Base-by-base conservation (phyloP, 208 protist species). In the Leishmania martiniquensis region DNA sequence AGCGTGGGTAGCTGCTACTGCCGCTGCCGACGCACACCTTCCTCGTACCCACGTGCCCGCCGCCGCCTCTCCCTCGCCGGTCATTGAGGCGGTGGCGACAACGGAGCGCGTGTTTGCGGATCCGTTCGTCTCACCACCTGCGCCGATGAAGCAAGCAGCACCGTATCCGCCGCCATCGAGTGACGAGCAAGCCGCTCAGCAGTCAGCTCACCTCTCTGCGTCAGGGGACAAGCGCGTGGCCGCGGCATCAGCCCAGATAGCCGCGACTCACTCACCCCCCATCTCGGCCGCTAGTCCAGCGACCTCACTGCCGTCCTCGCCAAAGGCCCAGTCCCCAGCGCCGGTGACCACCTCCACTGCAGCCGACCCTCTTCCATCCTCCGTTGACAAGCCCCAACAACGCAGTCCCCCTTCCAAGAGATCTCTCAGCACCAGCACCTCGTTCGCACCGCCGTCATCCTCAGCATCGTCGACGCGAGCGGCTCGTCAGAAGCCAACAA, bases 1-100 rank as follows among this genome's bases (percentile, higher is more conserved):
- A 6, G 77, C 83, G 17, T 83, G 77, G 78, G 70, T 77, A n/a
- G 75, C 55, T 20, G 55, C 66, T 2, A 60, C 57, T 2, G 49
- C 60, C 65, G 74, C 52, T 51, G n/a, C 32, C 15, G 10, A 44
- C 72, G 20, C 70, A 32, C 55, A n/a, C 29, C 71, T n/a, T 25
- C 37, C 60, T 9, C 12, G 59, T 32, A 42, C 72, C 17, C 12
- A 59, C 34, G 62, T 44, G 39, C 59, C 25, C 25, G 42, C 63
- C 42, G 42, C 42, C 37, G 42, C 47, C 9, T 25, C 66, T 67
- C 44, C 52, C 32, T 10, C 29, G 13, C 63, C 57, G 29, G 45
- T 15, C 63, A 68, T 20, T 22, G 29, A 17, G 22, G 37, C 39
- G 63, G 22, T 10, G 63, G 25, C 22, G 63, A 39, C 63, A 0